phyloP scores from a whole-genome alignment of 352 stramenopile species.

The Pythium aphanidermatum region DNA sequence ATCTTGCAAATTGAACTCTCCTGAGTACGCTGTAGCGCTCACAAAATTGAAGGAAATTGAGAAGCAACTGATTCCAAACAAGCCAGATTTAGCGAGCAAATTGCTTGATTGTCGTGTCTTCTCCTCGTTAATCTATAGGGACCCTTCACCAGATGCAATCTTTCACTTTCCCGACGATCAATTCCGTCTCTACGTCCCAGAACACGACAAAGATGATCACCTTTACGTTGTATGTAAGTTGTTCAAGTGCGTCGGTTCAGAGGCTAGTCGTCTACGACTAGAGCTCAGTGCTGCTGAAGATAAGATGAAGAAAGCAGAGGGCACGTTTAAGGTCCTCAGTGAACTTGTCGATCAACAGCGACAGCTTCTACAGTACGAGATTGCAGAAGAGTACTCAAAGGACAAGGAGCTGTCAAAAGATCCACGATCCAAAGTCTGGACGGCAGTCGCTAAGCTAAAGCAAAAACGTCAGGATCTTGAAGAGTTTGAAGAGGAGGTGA shows the following conservation, averaged over 20 bases:
- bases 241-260: constrained; percentile 43
- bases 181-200: constrained; percentile 33
- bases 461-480: constrained; percentile 34
- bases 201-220: constrained; percentile 9
- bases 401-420: constrained; percentile 18
- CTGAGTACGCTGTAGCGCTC: constrained; percentile 19
- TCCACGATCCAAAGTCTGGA: constrained; percentile 17
- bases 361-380: constrained; percentile 23
- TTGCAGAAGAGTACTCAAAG: constrained; percentile 23
- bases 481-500: constrained; percentile 30
- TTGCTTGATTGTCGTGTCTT: constrained; percentile 27
- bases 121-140: constrained; percentile 26
- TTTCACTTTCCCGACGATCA: constrained; percentile 36
- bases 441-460: constrained; percentile 32
- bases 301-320: constrained; percentile 20
- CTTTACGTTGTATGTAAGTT: constrained; percentile 42
- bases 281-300: constrained; percentile 12
- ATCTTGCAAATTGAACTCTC: constrained; percentile 4
- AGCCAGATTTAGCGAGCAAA: neutral
- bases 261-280: constrained; percentile 19
- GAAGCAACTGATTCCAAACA: constrained; percentile 13
- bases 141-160: constrained; percentile 39
- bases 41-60: constrained; percentile 19
- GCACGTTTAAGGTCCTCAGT: constrained; percentile 23
- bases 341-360: constrained; percentile 36